These are phyloP conservation scores for Calonectria pteridis DNA, from an alignment of 2,329 filamentous ascomycete genomes.

Conservation along the genomic window DNA sequence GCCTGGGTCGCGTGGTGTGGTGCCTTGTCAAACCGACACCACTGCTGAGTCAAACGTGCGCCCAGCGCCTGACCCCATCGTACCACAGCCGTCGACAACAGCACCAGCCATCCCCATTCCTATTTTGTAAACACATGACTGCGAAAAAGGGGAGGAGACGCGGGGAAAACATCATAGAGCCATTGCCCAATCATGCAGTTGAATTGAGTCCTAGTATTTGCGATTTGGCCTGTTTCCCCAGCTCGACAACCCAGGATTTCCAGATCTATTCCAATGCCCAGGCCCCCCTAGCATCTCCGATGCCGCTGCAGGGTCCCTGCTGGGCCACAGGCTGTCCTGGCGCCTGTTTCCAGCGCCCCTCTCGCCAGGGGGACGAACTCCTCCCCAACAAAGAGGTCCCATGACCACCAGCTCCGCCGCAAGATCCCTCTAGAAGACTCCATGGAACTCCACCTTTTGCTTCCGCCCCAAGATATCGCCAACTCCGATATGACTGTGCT, in stretches of 20 bases:
- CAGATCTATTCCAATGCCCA: neutral
- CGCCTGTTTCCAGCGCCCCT: conserved; percentile 6
- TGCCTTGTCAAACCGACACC: conserved; percentile 7
- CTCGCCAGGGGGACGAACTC: neutral
- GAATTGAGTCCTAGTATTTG: neutral
- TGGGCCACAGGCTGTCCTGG: neutral
- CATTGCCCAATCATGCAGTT: conserved; percentile 16
- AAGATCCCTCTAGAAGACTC: neutral
- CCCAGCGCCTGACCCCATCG: conserved; percentile 34
- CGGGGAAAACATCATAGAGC: neutral
- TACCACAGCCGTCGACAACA: conserved; percentile 22
- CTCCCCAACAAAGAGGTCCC: conserved; percentile 22
- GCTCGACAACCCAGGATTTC: neutral
- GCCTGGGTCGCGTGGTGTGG: conserved; percentile 12
- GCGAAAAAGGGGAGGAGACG: neutral
- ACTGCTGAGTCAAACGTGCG: conserved; percentile 25
- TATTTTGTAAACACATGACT: neutral
- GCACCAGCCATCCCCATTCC: neutral
- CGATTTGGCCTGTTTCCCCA: neutral
- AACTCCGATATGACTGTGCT: conserved; percentile 20
- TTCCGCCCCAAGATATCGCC: conserved; percentile 11
- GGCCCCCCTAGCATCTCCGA: neutral
- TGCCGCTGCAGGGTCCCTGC: neutral
- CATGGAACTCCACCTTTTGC: conserved; percentile 1
- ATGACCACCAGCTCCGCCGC: conserved; percentile 26